Percentiles rank a stretch among this genome's conserved stretches.
phyloP scores from a whole-genome alignment of 257 asterid genomes.

The Nemophila menziesii region DNA sequence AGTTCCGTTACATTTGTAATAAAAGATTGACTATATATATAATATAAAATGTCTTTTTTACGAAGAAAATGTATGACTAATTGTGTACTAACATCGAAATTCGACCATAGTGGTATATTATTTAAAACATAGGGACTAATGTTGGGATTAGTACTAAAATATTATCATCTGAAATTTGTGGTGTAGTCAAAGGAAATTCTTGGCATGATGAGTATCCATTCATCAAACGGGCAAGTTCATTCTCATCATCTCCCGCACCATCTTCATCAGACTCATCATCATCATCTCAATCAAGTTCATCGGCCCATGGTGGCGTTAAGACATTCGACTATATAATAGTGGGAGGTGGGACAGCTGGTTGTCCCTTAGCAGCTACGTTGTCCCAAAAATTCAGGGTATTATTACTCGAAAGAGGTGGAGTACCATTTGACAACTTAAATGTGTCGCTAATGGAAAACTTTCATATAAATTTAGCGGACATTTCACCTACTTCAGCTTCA shows the following conservation, averaged over 20 bases:
- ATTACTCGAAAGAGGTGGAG: slow-evolving; percentile 83
- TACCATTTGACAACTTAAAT: slow-evolving; percentile 67
- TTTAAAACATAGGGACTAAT: too few species aligned
- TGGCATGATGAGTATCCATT: slow-evolving; percentile 30
- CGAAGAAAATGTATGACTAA: too few species aligned
- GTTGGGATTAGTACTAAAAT: too few species aligned
- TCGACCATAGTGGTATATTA: too few species aligned
- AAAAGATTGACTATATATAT: too few species aligned
- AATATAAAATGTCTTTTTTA: too few species aligned
- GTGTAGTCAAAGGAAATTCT: slow-evolving; percentile 11
- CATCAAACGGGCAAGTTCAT: slow-evolving; percentile 26
- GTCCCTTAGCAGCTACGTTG: slow-evolving; percentile 84
- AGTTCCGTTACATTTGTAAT: too few species aligned
- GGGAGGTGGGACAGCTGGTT: slow-evolving; percentile 97
- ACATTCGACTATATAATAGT: slow-evolving; percentile 66
- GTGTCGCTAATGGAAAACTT: slow-evolving; percentile 80
- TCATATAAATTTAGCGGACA: slow-evolving; percentile 69
- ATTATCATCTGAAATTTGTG: neutral
- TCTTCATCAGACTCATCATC: slow-evolving; percentile 7
- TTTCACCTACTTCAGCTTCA: slow-evolving; percentile 69
- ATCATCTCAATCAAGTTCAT: slow-evolving; percentile 5
- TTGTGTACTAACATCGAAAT: too few species aligned
- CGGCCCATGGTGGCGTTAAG: neutral
- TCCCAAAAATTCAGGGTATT: slow-evolving; percentile 63
- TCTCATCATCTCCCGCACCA: slow-evolving; percentile 15